Conservation (phyloP, 176 grass and related monocot species). For the Carex cristatella region DNA sequence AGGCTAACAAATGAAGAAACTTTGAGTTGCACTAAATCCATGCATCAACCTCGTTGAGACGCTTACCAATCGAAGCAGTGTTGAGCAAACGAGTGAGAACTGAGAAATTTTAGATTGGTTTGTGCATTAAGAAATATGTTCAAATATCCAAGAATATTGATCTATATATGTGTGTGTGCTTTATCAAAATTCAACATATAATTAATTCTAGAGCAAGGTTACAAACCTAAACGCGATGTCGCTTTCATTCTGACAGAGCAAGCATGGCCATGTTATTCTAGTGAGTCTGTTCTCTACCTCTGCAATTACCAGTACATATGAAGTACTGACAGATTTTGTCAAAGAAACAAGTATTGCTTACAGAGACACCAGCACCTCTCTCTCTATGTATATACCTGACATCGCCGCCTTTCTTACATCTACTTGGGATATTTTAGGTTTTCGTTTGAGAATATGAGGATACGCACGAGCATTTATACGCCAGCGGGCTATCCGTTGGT, state of each 20-base stretch:
- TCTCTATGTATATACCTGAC: background rate
- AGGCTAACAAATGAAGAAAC: background rate
- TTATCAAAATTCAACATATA: too few species aligned
- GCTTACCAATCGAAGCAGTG: background rate
- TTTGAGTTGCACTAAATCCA: background rate
- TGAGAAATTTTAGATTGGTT: background rate
- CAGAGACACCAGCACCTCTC: background rate
- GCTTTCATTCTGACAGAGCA: background rate
- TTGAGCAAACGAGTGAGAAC: background rate
- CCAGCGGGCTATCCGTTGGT: background rate
- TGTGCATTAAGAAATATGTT: background rate
- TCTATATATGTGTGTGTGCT: too few species aligned
- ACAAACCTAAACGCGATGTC: background rate
- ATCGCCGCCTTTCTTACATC: background rate
- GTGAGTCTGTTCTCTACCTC: background rate
- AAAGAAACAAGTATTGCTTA: background rate
- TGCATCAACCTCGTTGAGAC: background rate
- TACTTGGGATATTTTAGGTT: background rate
- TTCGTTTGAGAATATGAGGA: background rate
- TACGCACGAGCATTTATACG: background rate
- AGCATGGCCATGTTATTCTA: background rate
- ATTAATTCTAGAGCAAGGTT: background rate
- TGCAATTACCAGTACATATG: background rate
- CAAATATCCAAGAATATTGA: too few species aligned
- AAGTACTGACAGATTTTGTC: background rate